Base-by-base conservation (phyloP, 768 basidiomycete genomes). In the Rhizopogon sp. region DNA sequence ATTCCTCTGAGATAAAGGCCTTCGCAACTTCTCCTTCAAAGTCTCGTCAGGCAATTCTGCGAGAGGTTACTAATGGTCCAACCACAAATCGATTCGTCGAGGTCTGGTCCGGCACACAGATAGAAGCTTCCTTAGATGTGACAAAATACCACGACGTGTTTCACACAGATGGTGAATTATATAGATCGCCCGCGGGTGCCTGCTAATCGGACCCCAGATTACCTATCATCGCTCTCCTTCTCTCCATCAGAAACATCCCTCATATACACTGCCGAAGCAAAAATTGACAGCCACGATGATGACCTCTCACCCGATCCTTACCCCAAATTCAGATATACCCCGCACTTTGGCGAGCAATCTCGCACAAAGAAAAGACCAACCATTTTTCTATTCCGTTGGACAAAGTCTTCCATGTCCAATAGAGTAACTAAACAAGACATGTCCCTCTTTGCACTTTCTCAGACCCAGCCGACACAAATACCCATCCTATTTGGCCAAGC, bases 341-440 rank as follows among this genome's bases (percentile, higher is more conserved):
- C 87, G 5, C 73, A 78, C 43, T 81, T 87, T 56, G 88, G 88
- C 0, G 88, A 90, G 66, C 76, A 76, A 5, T 63, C 85, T n/a
- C 64, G 65, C 4, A 78, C 77, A 4, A 82, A 78, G 63, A 78
- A 75, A 55, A 68, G 72, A 4, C 83, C 88, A 1, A 70, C 71
- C 0, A 66, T 82, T 6, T 89, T 83, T 62, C 49, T 88, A 11
- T 74, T 84, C 47, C 70, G 70, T 9, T 85, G 83, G 79, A 55
- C 53, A 6, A 39, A 14, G 39, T 37, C 59, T 33, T 44, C 57
- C 39, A 16, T 54, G 55, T 29, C 54, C 64, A 5, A 52, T 60
- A 51, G 41, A 6, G 43, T 56, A n/a, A 20, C 53, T 33, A 25
- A 44, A 56, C 33, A 47, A 56, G 3, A 63, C 53, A 1, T 50